These are phyloP conservation scores for Wickerhamiella bombiphila DNA, from an alignment of 805 yeast species.

Conservation along the genomic window DNA sequence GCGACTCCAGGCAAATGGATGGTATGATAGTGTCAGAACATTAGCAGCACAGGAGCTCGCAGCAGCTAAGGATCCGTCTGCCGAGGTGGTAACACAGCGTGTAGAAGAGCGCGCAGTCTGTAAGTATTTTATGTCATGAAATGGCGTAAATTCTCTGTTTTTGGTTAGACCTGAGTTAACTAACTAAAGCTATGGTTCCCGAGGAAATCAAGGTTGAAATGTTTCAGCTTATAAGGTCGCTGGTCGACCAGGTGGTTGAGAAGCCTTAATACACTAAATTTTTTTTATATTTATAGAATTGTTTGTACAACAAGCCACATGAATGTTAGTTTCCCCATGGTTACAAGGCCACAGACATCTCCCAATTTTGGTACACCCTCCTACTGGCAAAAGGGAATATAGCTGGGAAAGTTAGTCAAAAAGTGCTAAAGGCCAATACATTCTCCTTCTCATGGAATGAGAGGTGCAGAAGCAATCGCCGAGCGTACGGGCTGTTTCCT, in stretches of 20 bases:
- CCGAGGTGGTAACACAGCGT: constrained; percentile 35
- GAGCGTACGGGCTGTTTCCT: constrained; percentile 12
- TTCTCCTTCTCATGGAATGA: too few relatives aligned
- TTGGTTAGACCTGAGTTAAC: not conserved
- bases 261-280: constrained; percentile 9
- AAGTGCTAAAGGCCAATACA: too few relatives aligned
- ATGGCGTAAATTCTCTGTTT: not conserved
- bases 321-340: too few relatives aligned
- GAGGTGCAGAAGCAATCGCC: constrained; percentile 5
- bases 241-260: constrained; percentile 22
- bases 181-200: constrained; percentile 36
- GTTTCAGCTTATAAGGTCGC: constrained; percentile 33
- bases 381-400: too few relatives aligned
- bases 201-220: constrained; percentile 46
- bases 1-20: constrained; percentile 61
- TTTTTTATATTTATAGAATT: too few relatives aligned
- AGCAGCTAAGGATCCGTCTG: constrained; percentile 33
- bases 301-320: too few relatives aligned
- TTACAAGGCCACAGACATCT: too few relatives aligned
- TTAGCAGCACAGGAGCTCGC: constrained; percentile 36
- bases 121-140: constrained; percentile 18
- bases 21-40: constrained; percentile 63
- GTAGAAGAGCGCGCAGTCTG: constrained; percentile 55
- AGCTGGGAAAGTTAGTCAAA: too few relatives aligned
- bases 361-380: too few relatives aligned